Evolutionary conservation across 805 yeast species (phyloP).

Genomic region (Wickerhamiella vanderwaltii): DNA sequence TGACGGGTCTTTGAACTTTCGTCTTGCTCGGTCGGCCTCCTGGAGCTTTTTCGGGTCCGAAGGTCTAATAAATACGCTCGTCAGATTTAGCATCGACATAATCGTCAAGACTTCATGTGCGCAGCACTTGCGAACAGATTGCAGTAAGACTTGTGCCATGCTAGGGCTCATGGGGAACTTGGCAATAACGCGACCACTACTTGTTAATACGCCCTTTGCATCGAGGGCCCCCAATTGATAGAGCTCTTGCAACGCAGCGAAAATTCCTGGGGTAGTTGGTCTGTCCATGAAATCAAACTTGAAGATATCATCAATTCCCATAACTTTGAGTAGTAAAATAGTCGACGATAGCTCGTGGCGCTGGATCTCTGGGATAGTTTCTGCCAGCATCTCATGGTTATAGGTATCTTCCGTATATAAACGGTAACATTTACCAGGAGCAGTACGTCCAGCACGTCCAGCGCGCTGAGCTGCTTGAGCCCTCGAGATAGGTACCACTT

Average conservation of each 20-base stretch:
- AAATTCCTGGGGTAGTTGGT: conserved; percentile 62
- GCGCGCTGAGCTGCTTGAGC: conserved; percentile 96
- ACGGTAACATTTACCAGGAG: conserved; percentile 91
- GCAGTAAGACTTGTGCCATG: conserved; percentile 61
- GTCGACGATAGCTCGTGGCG: conserved; percentile 70
- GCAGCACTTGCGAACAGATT: conserved; percentile 50
- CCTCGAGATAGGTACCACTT: conserved; percentile 78
- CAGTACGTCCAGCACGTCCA: conserved; percentile 96
- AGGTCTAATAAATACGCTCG: conserved; percentile 58
- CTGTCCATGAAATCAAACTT: conserved; percentile 85
- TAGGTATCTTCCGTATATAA: conserved; percentile 77
- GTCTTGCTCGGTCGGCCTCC: conserved; percentile 52
- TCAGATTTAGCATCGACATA: conserved; percentile 74
- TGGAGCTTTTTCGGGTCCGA: conserved; percentile 42
- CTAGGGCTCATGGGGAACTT: conserved; percentile 89
- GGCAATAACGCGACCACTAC: conserved; percentile 73
- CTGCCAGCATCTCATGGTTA: conserved; percentile 58
- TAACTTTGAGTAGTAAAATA: conserved; percentile 59
- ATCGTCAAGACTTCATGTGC: conserved; percentile 59
- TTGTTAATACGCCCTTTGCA: conserved; percentile 57
- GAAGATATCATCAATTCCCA: conserved; percentile 74
- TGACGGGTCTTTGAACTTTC: conserved; percentile 38
- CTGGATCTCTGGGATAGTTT: conserved; percentile 86
- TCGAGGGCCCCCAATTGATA: conserved; percentile 81
- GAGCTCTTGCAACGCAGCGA: conserved; percentile 66